phyloP scores from a whole-genome alignment of 768 basidiomycete species.

The Pleurotus citrinopileatus region DNA sequence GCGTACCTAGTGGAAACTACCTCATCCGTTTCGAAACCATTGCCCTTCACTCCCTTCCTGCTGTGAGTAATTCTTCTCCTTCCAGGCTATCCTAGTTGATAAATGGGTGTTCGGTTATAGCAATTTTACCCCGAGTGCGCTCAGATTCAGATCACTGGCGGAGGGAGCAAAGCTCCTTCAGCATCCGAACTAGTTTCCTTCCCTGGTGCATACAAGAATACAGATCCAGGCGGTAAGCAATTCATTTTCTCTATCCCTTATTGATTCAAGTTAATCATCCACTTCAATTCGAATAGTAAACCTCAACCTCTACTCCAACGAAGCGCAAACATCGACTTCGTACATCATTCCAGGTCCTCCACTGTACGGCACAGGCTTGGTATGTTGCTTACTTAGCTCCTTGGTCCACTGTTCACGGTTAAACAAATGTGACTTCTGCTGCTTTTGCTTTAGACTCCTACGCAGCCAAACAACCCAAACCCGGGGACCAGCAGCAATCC shows the following conservation, averaged over 20 bases:
- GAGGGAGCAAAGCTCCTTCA: slow-evolving; percentile 36
- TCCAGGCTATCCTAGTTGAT: neutral
- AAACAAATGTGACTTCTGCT: too few species aligned
- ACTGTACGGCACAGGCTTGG: slow-evolving; percentile 38
- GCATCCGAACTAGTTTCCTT: slow-evolving; percentile 42
- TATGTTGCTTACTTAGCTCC: slow-evolving; percentile 1
- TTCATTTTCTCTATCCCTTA: slow-evolving; percentile 7
- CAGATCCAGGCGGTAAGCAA: slow-evolving; percentile 39
- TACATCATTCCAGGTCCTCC: slow-evolving; percentile 44
- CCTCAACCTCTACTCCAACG: slow-evolving; percentile 37
- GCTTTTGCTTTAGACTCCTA: slow-evolving; percentile 12
- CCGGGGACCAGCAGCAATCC: slow-evolving; percentile 15
- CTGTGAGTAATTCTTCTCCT: slow-evolving; percentile 26
- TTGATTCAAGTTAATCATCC: slow-evolving; percentile 18
- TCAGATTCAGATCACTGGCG: slow-evolving; percentile 40
- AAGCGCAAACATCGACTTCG: slow-evolving; percentile 33
- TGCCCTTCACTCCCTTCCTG: slow-evolving; percentile 48
- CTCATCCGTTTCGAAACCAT: slow-evolving; percentile 50
- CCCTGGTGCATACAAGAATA: slow-evolving; percentile 42
- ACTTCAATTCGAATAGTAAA: slow-evolving; percentile 27
- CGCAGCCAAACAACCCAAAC: slow-evolving; percentile 13
- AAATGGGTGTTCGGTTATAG: slow-evolving; percentile 18
- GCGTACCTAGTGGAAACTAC: slow-evolving; percentile 41
- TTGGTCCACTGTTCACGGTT: neutral
- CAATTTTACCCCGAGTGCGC: slow-evolving; percentile 72